Evolutionary conservation across 2,329 filamentous ascomycete genomes (phyloP).

Genomic region (Aspergillus sp.): DNA sequence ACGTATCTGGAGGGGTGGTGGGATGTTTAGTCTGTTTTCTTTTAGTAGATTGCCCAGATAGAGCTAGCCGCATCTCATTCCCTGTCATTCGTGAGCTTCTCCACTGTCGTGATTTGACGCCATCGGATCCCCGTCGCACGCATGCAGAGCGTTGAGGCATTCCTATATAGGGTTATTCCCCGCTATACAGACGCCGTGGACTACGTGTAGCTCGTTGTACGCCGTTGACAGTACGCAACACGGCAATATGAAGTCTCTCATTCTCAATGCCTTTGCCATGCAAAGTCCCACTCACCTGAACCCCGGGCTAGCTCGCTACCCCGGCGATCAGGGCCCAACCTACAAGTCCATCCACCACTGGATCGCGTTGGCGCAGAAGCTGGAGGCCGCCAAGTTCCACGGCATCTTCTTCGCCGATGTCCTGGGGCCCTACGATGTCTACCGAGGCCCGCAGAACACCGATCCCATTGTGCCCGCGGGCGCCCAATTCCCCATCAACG

Average conservation of each 20-base stretch:
- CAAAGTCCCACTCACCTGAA: conserved; percentile 47
- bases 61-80: not conserved
- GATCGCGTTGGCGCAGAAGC: conserved; percentile 51
- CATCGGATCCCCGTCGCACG: not conserved
- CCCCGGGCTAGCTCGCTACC: conserved; percentile 56
- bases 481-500: conserved; percentile 63
- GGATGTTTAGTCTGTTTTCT: conserved; percentile 28
- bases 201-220: too few species aligned
- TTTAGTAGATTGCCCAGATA: not conserved
- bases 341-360: conserved; percentile 57
- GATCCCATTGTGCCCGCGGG: conserved; percentile 51
- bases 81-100: not conserved
- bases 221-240: too few species aligned
- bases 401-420: conserved; percentile 62
- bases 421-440: conserved; percentile 61
- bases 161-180: too few species aligned
- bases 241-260: conserved; percentile 33
- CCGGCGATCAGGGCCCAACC: conserved; percentile 53
- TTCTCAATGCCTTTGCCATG: conserved; percentile 46
- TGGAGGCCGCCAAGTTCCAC: conserved; percentile 56
- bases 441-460: conserved; percentile 53
- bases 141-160: not conserved
- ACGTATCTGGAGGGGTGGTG: conserved; percentile 63
- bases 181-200: too few species aligned
- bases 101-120: not conserved